Evolutionary conservation across 2,329 filamentous ascomycete species (phyloP).

Genomic region (Ceratocystis papillata): DNA sequence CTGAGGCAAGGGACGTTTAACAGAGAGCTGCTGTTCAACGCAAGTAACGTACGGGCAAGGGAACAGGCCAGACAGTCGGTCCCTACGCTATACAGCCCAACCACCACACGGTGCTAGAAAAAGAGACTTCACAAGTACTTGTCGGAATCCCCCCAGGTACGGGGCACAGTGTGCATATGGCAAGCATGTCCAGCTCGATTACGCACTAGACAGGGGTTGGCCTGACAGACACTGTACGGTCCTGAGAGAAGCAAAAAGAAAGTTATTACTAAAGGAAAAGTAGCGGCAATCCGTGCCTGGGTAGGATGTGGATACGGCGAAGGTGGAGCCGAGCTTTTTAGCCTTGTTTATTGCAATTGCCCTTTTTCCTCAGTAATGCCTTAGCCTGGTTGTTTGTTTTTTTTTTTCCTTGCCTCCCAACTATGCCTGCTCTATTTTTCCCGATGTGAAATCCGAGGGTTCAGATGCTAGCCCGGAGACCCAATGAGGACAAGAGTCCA

Average conservation of each 20-base stretch:
- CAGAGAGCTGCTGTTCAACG: not conserved
- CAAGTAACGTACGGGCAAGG: no score
- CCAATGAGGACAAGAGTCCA: no score
- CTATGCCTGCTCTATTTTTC: not conserved
- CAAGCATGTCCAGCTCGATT: not conserved
- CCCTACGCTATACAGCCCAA: not conserved
- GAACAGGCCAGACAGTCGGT: no score
- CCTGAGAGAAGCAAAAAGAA: not conserved
- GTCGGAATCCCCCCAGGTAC: not conserved
- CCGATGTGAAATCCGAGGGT: not conserved
- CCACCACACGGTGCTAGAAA: not conserved
- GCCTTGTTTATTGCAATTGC: not conserved
- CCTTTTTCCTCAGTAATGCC: not conserved
- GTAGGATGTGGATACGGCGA: not conserved
- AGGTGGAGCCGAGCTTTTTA: not conserved
- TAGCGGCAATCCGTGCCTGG: not conserved
- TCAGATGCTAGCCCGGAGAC: not conserved
- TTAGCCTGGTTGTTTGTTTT: not conserved
- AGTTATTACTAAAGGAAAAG: not conserved
- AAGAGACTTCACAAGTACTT: not conserved
- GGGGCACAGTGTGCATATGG: constrained; percentile 7
- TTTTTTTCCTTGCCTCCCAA: not conserved
- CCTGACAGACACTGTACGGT: not conserved
- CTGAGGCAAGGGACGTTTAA: not conserved
- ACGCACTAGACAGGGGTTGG: not conserved